Evolutionary conservation across 2,329 filamentous ascomycete genomes (phyloP).

Genomic region (Aspergillus unguis): DNA sequence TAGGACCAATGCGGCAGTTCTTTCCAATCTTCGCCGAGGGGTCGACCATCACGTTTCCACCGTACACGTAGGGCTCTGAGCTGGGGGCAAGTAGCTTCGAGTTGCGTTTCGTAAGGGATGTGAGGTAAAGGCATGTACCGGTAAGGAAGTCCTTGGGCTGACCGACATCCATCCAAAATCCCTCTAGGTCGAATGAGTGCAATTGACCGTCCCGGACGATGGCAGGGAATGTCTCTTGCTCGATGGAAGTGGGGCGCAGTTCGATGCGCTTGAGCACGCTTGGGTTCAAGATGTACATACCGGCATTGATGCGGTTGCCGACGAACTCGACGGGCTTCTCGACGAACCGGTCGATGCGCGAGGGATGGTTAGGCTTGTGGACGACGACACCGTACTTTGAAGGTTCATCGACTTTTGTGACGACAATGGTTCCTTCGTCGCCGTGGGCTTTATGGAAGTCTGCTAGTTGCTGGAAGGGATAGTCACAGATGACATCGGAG

Average conservation of each 20-base stretch:
- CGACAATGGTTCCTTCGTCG: slow-evolving; percentile 93
- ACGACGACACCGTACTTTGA: slow-evolving; percentile 99
- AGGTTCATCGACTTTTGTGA: slow-evolving; percentile 98
- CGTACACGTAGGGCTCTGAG: slow-evolving; percentile 76
- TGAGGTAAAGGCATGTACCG: slow-evolving; percentile 93
- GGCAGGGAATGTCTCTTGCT: slow-evolving; percentile 97
- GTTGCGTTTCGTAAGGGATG: slow-evolving; percentile 83
- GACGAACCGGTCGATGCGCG: slow-evolving; percentile 95
- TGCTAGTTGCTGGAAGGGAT: slow-evolving; percentile 85
- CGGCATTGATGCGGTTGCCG: slow-evolving; percentile 97
- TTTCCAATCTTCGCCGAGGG: slow-evolving; percentile 93
- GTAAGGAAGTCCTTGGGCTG: slow-evolving; percentile 98
- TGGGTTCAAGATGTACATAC: slow-evolving; percentile 96
- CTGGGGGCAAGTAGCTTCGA: slow-evolving; percentile 76
- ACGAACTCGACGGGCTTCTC: slow-evolving; percentile 99
- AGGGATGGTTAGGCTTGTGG: slow-evolving; percentile 87
- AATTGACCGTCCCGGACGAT: slow-evolving; percentile 86
- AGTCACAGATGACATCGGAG: slow-evolving; percentile 97
- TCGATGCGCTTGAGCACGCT: slow-evolving; percentile 88
- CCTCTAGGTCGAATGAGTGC: slow-evolving; percentile 93
- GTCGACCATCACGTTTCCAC: slow-evolving; percentile 94
- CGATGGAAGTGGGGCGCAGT: slow-evolving; percentile 92
- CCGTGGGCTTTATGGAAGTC: slow-evolving; percentile 92
- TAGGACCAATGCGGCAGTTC: slow-evolving; percentile 96
- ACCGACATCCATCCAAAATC: slow-evolving; percentile 99